A percentile compares a stretch with the other conserved stretches of the same genome.
Evolutionary conservation across 163 green algal genomes (phyloP).

Genomic region (Scenedesmus sp.): DNA sequence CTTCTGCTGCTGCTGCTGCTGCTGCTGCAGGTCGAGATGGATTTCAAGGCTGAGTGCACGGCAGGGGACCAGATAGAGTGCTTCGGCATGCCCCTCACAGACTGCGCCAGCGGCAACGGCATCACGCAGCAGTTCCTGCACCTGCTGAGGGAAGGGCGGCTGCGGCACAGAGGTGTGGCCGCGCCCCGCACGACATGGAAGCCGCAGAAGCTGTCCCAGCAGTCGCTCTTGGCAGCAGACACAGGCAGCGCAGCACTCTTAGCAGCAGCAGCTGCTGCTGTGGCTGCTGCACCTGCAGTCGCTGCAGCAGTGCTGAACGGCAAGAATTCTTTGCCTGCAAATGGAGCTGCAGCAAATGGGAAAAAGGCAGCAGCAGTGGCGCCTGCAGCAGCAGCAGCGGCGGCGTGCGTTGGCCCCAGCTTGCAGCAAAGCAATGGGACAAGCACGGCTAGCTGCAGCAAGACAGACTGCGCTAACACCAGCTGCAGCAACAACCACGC

Average conservation of each 20-base stretch:
- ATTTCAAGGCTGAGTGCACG: constrained; percentile 94
- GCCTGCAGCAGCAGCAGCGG: background rate
- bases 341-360: background rate
- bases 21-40: constrained; percentile 86
- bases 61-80: constrained; percentile 65
- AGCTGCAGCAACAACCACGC: background rate
- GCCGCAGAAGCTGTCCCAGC: background rate
- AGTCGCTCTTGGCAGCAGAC: background rate
- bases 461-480: background rate
- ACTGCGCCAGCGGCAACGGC: constrained; percentile 57
- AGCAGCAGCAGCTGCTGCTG: background rate
- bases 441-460: background rate
- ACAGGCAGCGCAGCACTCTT: background rate
- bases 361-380: background rate
- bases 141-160: constrained; percentile 69
- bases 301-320: background rate
- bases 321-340: background rate
- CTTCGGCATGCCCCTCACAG: constrained; percentile 59
- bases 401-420: background rate
- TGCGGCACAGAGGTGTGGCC: constrained; percentile 77
- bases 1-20: background rate
- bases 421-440: background rate
- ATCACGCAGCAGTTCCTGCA: constrained; percentile 68
- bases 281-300: background rate
- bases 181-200: constrained; percentile 76